Percentiles rank a stretch among this genome's conserved stretches.
Evolutionary conservation across 805 yeast genomes (phyloP).

Genomic region (Kluyveromyces wickerhamii): DNA sequence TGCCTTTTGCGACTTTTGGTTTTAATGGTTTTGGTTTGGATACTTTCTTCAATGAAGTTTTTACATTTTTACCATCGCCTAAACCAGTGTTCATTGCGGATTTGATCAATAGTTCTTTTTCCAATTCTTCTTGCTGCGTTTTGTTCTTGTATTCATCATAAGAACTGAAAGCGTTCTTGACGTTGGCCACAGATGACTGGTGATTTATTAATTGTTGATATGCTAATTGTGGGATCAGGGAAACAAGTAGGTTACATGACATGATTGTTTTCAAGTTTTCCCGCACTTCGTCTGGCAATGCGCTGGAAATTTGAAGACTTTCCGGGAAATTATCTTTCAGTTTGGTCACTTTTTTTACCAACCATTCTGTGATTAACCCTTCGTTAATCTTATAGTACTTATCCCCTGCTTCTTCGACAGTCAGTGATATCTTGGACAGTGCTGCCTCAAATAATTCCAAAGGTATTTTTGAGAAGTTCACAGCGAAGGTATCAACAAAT

Average conservation of each 20-base stretch:
- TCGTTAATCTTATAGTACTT: slow-evolving; percentile 38
- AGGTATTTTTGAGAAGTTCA: slow-evolving; percentile 18
- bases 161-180: slow-evolving; percentile 27
- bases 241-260: slow-evolving; percentile 36
- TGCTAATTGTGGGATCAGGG: slow-evolving; percentile 41
- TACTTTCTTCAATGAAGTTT: slow-evolving; percentile 19
- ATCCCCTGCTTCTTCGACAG: slow-evolving; percentile 37
- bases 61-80: slow-evolving; percentile 16
- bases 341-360: slow-evolving; percentile 33
- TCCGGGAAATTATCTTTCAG: slow-evolving; percentile 34
- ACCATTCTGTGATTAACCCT: slow-evolving; percentile 31
- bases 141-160: slow-evolving; percentile 25
- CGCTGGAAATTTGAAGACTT: slow-evolving; percentile 26
- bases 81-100: slow-evolving; percentile 26
- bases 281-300: slow-evolving; percentile 29
- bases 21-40: slow-evolving; percentile 23
- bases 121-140: slow-evolving; percentile 14
- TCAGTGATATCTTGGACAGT: slow-evolving; percentile 33
- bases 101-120: slow-evolving; percentile 26
- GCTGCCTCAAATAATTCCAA: slow-evolving; percentile 14
- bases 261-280: slow-evolving; percentile 31
- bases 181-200: slow-evolving; percentile 10
- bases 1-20: slow-evolving; percentile 44
- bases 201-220: slow-evolving; percentile 15
- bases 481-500: slow-evolving; percentile 24